These are phyloP conservation scores for Eucalyptus erythrocorys DNA, from an alignment of 345 rosid species.

Conservation along the genomic window DNA sequence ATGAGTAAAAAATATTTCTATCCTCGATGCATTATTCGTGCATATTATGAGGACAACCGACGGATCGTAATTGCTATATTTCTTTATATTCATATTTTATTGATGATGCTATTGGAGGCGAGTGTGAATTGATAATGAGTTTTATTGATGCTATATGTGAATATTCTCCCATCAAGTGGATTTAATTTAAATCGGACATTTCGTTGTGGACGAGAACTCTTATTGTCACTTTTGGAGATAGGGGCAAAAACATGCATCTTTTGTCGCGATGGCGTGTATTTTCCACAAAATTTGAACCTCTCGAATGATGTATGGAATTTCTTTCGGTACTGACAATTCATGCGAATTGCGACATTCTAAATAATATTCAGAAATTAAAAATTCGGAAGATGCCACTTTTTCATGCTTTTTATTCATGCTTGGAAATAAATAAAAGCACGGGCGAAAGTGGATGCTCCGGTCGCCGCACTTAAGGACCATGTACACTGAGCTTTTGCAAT, in stretches of 20 bases:
- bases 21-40: neutral
- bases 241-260: neutral
- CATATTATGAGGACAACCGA: rapidly evolving
- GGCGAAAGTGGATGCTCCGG: neutral
- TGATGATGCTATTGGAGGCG: rapidly evolving
- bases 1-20: neutral
- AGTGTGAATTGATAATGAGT: rapidly evolving
- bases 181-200: neutral
- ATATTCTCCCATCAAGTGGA: neutral
- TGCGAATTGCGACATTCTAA: neutral
- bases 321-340: no score
- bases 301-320: neutral
- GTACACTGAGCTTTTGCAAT: neutral
- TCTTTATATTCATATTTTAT: no score
- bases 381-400: neutral
- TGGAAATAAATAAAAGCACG: neutral
- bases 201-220: neutral
- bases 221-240: neutral
- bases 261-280: rapidly evolving
- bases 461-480: neutral
- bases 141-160: neutral
- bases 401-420: neutral
- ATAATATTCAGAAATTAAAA: no score
- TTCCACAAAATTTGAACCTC: neutral
- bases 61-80: no score